A percentile compares a stretch with the other conserved stretches of the same genome.
phyloP scores from a whole-genome alignment of 1,139 yeast genomes.

The Blastobotrys capitulatus region DNA sequence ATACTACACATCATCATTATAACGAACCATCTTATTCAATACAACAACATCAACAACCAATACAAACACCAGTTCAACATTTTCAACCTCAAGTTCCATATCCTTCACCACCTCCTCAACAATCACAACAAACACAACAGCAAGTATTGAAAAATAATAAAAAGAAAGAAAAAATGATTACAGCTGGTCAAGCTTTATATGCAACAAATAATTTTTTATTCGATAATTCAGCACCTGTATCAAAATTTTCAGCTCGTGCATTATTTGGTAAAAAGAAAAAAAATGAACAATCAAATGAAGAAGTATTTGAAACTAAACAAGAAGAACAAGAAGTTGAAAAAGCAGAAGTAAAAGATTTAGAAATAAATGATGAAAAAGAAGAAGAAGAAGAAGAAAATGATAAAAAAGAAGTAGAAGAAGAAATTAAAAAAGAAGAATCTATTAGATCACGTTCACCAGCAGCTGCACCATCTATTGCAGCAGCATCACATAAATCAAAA shows the following conservation, averaged over 20 bases:
- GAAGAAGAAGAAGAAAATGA: not conserved
- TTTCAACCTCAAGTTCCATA: too few relatives aligned
- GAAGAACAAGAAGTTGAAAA: not conserved
- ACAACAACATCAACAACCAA: not conserved
- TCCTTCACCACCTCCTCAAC: not conserved
- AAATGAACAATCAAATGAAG: not conserved
- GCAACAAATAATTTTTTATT: slow-evolving; percentile 4
- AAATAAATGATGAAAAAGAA: not conserved
- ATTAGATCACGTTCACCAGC: not conserved
- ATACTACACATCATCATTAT: not conserved
- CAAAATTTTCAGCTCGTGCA: slow-evolving; percentile 24
- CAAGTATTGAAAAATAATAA: not conserved
- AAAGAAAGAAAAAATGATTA: not conserved
- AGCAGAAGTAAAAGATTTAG: not conserved
- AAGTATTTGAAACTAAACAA: not conserved
- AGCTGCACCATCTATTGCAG: not conserved
- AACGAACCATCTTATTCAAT: not conserved
- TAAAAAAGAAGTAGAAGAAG: not conserved
- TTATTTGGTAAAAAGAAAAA: slow-evolving; percentile 17
- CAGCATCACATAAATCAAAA: not conserved
- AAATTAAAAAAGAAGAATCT: not conserved
- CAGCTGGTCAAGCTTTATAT: not conserved
- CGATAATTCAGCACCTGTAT: slow-evolving; percentile 9
- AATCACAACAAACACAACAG: not conserved
- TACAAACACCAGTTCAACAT: too few relatives aligned